Conservation (phyloP, 169 alveolate species). For the Blepharisma undulans region DNA sequence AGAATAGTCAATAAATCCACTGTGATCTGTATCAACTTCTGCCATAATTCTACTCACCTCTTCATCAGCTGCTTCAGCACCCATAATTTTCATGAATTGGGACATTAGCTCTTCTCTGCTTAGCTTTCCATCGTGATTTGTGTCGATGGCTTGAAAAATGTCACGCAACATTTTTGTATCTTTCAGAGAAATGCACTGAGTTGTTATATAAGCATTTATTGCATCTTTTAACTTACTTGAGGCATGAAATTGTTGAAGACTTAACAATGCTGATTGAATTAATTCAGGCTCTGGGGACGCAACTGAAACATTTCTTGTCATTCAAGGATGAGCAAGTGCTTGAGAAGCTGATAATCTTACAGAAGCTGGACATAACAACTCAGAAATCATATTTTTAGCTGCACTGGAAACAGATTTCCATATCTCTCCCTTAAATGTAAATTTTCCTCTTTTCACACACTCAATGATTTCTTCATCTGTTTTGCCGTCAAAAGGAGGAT, state of each 20-base stretch:
- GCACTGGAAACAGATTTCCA: conserved; percentile 52
- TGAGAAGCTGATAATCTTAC: conserved; percentile 60
- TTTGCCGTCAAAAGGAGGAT: conserved; percentile 81
- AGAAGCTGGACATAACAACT: conserved; percentile 51
- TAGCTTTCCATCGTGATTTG: conserved; percentile 74
- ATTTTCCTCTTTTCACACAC: conserved; percentile 67
- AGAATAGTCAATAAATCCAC: conserved; percentile 79
- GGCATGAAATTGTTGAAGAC: conserved; percentile 45
- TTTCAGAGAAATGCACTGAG: conserved; percentile 50
- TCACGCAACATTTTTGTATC: conserved; percentile 61
- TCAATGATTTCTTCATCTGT: conserved; percentile 72
- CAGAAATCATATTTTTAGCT: conserved; percentile 59
- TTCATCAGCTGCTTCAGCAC: conserved; percentile 63
- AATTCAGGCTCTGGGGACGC: conserved; percentile 37
- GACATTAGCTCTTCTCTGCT: conserved; percentile 64
- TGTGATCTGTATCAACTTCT: conserved; percentile 77
- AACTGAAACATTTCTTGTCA: conserved; percentile 39
- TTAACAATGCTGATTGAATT: conserved; percentile 42
- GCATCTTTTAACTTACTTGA: conserved; percentile 63
- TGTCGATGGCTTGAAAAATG: conserved; percentile 64
- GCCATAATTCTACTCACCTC: conserved; percentile 79
- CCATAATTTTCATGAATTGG: conserved; percentile 51
- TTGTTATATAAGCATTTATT: conserved; percentile 65
- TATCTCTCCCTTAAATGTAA: conserved; percentile 37
- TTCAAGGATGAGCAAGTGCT: conserved; percentile 68